A percentile compares a stretch with the other conserved stretches of the same genome.
These are phyloP conservation scores for Insectozyma bohioensis DNA, from an alignment of 1,139 yeast species.

Conservation along the genomic window DNA sequence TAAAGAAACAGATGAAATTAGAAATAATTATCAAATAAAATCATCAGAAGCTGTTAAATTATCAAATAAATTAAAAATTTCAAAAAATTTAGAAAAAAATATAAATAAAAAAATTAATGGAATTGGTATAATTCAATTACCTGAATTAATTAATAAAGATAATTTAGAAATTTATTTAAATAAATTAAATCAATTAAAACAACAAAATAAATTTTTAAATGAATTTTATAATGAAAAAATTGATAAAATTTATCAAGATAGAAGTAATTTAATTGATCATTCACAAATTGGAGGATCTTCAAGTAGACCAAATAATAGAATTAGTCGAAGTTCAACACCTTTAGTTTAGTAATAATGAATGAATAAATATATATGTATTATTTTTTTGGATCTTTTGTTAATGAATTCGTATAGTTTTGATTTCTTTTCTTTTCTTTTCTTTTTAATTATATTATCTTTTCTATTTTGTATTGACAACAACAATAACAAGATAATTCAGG, in stretches of 20 bases:
- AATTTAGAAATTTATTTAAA: constrained; percentile 30
- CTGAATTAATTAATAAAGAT: constrained; percentile 37
- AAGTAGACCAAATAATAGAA: constrained; percentile 36
- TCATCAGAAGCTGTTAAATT: constrained; percentile 58
- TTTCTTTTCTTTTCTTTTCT: too few relatives aligned
- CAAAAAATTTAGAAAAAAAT: constrained; percentile 26
- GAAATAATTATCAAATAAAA: constrained; percentile 51
- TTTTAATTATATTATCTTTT: too few relatives aligned
- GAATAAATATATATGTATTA: too few relatives aligned
- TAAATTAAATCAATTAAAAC: constrained; percentile 24
- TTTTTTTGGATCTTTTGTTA: too few relatives aligned
- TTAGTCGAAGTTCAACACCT: constrained; percentile 44
- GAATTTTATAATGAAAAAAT: constrained; percentile 33
- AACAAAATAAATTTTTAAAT: constrained; percentile 33
- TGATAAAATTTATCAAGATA: constrained; percentile 40
- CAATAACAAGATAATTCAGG: too few relatives aligned
- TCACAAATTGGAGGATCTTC: constrained; percentile 22
- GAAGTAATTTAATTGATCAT: constrained; percentile 18
- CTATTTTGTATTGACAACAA: too few relatives aligned
- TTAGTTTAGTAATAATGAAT: too few relatives aligned
- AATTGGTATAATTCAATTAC: constrained; percentile 42
- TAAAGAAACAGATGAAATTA: constrained; percentile 38
- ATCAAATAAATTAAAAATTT: constrained; percentile 31
- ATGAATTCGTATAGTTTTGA: too few relatives aligned
- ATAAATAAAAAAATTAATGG: constrained; percentile 42